phyloP scores from a whole-genome alignment of 2,329 filamentous ascomycete species.

The Trichoderma gracile region DNA sequence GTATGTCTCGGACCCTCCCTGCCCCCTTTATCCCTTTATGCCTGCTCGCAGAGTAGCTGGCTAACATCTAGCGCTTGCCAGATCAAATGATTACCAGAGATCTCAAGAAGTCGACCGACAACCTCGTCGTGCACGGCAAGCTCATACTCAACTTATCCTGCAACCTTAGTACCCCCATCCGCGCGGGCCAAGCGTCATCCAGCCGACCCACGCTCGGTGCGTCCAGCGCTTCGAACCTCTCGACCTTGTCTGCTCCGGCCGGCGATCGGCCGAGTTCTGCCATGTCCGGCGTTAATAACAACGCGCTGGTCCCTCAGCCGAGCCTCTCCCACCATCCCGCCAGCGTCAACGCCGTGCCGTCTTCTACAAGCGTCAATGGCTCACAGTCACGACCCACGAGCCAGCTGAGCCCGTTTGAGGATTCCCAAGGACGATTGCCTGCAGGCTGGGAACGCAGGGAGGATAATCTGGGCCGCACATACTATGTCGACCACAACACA shows the following conservation, averaged over 20 bases:
- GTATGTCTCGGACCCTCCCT: slow-evolving; percentile 53
- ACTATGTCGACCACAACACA: slow-evolving; percentile 98
- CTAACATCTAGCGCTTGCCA: slow-evolving; percentile 43
- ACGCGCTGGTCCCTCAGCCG: slow-evolving; percentile 43
- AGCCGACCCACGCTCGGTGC: slow-evolving; percentile 49
- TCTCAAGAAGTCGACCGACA: slow-evolving; percentile 96
- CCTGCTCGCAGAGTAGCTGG: slow-evolving; percentile 10
- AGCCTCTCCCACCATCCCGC: slow-evolving; percentile 50
- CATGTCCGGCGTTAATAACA: slow-evolving; percentile 53
- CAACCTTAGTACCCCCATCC: slow-evolving; percentile 73
- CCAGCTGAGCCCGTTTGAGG: slow-evolving; percentile 86
- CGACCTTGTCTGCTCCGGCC: slow-evolving; percentile 46
- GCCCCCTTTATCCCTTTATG: not conserved
- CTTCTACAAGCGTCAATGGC: slow-evolving; percentile 35
- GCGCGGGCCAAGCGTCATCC: slow-evolving; percentile 48
- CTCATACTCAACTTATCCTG: slow-evolving; percentile 95
- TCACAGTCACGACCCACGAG: slow-evolving; percentile 39
- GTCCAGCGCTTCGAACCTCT: slow-evolving; percentile 47
- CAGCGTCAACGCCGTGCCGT: slow-evolving; percentile 46
- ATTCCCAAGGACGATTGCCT: slow-evolving; percentile 88
- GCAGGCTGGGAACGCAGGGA: slow-evolving; percentile 95
- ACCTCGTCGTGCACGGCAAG: slow-evolving; percentile 95
- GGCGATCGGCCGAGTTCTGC: slow-evolving; percentile 54
- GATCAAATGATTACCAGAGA: slow-evolving; percentile 98
- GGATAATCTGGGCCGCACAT: slow-evolving; percentile 91